Evolutionary conservation across 176 grass and related monocot genomes (phyloP).

Genomic region (Hordeum vulgare): DNA sequence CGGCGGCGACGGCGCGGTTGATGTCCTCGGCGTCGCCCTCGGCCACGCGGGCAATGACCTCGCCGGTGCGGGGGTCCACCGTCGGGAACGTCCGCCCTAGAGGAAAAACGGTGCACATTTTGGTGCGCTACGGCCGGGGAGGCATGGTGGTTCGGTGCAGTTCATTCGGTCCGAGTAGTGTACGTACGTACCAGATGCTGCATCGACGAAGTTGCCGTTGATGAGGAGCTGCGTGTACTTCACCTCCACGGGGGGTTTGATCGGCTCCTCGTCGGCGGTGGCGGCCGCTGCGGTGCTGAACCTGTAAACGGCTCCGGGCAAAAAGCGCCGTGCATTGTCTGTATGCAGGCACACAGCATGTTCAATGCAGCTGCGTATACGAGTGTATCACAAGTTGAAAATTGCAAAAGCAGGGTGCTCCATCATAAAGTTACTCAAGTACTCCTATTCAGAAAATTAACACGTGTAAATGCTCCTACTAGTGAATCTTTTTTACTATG

Average conservation of each 20-base stretch:
- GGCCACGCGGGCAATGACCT: slow-evolving; percentile 66
- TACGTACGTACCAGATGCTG: slow-evolving; percentile 59
- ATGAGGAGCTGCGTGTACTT: slow-evolving; percentile 80
- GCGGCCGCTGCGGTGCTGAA: slow-evolving; percentile 44
- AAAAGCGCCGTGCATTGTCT: not conserved
- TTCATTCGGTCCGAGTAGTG: not conserved
- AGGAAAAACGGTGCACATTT: not conserved
- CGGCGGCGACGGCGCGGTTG: slow-evolving; percentile 50
- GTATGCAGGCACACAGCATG: too few relatives aligned
- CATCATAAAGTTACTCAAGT: too few relatives aligned
- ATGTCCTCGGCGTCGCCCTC: slow-evolving; percentile 67
- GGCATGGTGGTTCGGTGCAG: not conserved
- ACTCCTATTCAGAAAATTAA: too few relatives aligned
- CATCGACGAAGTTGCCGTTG: slow-evolving; percentile 79
- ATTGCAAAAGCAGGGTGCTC: not conserved
- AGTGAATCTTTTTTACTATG: too few relatives aligned
- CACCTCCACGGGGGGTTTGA: slow-evolving; percentile 66
- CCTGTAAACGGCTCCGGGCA: slow-evolving; percentile 28
- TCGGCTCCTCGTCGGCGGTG: slow-evolving; percentile 37
- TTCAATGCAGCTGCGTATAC: not conserved
- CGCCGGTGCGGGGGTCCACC: slow-evolving; percentile 67
- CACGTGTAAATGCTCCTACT: too few relatives aligned
- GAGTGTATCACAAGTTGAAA: too few relatives aligned
- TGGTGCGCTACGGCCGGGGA: too few relatives aligned
- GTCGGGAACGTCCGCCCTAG: slow-evolving; percentile 81